Evolutionary conservation across 139 green algal genomes (phyloP).

Genomic region (Diplosphaera chodatii): DNA sequence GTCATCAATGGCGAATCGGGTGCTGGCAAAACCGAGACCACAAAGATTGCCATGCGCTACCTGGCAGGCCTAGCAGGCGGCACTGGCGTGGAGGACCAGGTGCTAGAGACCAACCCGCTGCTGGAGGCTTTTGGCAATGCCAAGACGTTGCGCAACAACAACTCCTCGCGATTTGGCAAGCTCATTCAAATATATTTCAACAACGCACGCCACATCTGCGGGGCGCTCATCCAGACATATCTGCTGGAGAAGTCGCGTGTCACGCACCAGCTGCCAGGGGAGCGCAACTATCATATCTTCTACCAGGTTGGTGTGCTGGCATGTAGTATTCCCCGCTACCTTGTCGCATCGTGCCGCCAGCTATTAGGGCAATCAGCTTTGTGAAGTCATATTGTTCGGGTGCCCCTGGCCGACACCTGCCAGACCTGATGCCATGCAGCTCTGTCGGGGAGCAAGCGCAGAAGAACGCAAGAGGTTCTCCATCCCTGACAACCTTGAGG

Average conservation of each 20-base stretch:
- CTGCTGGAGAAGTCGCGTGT: conserved; percentile 82
- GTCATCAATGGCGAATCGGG: conserved; percentile 70
- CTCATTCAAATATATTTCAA: conserved; percentile 85
- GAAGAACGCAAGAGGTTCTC: conserved; percentile 30
- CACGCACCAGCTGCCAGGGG: conserved; percentile 42
- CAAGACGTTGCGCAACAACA: conserved; percentile 93
- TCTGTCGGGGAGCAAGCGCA: conserved; percentile 61
- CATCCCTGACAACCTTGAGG: conserved; percentile 25
- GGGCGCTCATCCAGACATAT: conserved; percentile 81
- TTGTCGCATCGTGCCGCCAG: too few species aligned
- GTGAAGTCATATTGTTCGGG: too few species aligned
- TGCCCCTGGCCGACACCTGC: too few species aligned
- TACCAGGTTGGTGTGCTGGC: conserved; percentile 65
- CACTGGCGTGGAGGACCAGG: conserved; percentile 52
- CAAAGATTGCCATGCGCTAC: conserved; percentile 93
- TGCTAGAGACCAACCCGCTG: conserved; percentile 84
- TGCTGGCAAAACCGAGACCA: conserved; percentile 92
- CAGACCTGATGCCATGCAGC: conserved; percentile 30
- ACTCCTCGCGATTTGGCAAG: conserved; percentile 88
- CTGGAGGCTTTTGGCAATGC: conserved; percentile 95
- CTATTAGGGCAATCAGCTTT: too few species aligned
- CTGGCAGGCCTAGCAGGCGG: conserved; percentile 58
- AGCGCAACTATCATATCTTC: conserved; percentile 92
- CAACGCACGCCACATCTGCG: conserved; percentile 54
- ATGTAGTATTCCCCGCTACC: too few species aligned